Evolutionary conservation across 352 stramenopile species (phyloP), one percentile per base, ranked within the genome.

Genomic region (Thalassiosira hispida): DNA sequence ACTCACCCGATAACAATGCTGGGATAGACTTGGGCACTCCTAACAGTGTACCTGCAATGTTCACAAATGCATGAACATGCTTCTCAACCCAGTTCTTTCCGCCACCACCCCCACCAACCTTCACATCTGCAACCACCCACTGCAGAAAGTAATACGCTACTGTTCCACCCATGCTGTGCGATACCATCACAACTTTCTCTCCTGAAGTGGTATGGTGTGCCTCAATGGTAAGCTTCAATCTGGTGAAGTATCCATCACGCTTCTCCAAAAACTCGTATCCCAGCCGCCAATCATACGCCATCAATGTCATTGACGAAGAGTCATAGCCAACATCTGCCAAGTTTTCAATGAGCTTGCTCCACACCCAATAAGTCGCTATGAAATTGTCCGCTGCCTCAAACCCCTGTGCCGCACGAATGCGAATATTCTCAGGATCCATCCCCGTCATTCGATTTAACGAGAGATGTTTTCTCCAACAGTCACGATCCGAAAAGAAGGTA

Each of bases 91-190:
- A 98, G n/a, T 94, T 62, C 14, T 92, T 87, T 0, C 96, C 96
- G 35, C 90, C 94, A n/a, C 92, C 92, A 35, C 94, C 94, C 33
- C 94, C 95, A 5, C 92, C 87, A 6, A 93, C 63, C 51, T 73
- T 85, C 27, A 71, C 61, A 12, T 66, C 49, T 52, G 88, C 94
- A 49, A 97, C 95, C 51, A 98, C 96, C 96, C 96, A 98, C 57
- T 97, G 92, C 62, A 98, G 93, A 73, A 98, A 98, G 85, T 97
- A 97, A 53, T 97, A 92, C n/a, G 96, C 87, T 8, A 98, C 88
- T 42, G 97, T 94, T 7, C 88, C 92, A 7, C 95, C 96, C 85
- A 98, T 97, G 53, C 93, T 97, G 83, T 98, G 96, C 7, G 94
- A 94, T 16, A 98, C 82, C 9, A 98, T 61, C 49, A 98, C 93